Base-by-base conservation (phyloP, 345 rosid genomes). In the Limnanthes douglasii region DNA sequence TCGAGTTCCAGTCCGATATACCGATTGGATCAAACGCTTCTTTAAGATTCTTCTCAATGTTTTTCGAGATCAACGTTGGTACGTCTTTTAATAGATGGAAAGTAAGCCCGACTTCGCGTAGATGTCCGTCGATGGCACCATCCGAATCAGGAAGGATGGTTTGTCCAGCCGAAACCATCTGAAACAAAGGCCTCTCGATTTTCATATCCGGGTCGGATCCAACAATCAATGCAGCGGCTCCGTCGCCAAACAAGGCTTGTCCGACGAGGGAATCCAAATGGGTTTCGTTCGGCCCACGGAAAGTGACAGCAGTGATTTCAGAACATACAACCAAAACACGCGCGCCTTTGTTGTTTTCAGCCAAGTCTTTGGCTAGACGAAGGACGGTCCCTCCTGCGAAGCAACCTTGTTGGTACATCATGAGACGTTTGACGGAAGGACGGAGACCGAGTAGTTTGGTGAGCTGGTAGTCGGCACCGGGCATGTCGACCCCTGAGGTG, bases 391-490 rank as follows among this genome's bases (percentile, higher is more conserved):
- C 94, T 0, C 94, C 88, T 1, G 78, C 94, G 16, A 56, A 81
- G 51, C 94, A 81, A 5, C 94, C 75, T 43, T 74, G 78, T 14
- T 61, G 72, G 51, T 70, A 70, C 75, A 67, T 61, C 88, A 81
- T 73, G 43, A 70, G 48, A 22, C 81, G 75, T 52, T 81, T 77
- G 3, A 81, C 84, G 1, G 85, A 77, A 8, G 88, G 76, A 4
- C 79, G 67, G 5, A 82, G 86, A 4, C 94, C 92, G 5, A 78
- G 60, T 10, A 82, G 82, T 59, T 82, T 82, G 7, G 90, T 78
- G 43, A 82, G 85, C 56, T 78, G 90, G 68, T 78, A 82, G 59
- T 82, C 94, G 1, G 94, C 94, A 1, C 92, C 94, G 8, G 94
- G 90, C 94, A 82, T 82, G 71, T 82, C 94, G 0, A 78, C 92